A percentile compares a stretch with the other conserved stretches of the same genome.
Conservation (phyloP, 192 early-diverging fungal species). For the Umbelopsis isabellina region DNA sequence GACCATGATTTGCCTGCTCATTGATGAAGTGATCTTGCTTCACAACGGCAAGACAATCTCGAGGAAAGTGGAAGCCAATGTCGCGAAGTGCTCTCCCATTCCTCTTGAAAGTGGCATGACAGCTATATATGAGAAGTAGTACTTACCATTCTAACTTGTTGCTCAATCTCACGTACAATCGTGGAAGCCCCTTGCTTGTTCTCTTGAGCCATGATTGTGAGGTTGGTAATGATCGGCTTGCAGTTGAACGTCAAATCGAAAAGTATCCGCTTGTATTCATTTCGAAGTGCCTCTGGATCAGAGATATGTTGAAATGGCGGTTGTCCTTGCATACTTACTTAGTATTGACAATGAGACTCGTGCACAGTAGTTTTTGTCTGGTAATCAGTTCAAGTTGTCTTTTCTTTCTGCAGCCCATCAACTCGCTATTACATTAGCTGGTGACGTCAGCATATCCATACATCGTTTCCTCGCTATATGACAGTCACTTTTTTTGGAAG, state of each 20-base stretch:
- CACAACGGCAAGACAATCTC: too few relatives aligned
- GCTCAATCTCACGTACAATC: conserved; percentile 80
- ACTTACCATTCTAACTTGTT: conserved; percentile 54
- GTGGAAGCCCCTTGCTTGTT: conserved; percentile 64
- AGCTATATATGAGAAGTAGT: not conserved
- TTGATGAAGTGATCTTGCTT: not conserved
- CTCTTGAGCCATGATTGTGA: conserved; percentile 85
- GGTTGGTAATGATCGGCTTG: conserved; percentile 88
- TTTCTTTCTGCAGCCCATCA: not conserved
- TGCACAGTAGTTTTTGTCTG: not conserved
- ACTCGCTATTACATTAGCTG: not conserved
- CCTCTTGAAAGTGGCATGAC: not conserved
- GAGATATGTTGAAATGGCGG: not conserved
- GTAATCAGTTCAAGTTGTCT: not conserved
- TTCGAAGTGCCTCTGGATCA: conserved; percentile 3
- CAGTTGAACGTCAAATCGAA: conserved; percentile 89
- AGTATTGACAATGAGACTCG: not conserved
- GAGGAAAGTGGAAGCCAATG: not conserved
- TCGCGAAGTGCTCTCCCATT: not conserved
- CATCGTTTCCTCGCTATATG: not conserved
- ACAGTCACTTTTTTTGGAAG: conserved; percentile 12
- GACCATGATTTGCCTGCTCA: not conserved
- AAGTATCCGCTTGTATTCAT: conserved; percentile 39
- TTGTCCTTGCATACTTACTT: conserved; percentile 2
- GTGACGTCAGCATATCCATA: not conserved